A percentile compares a stretch with the other conserved stretches of the same genome.
These are phyloP conservation scores for Linum usitatissimum DNA, from an alignment of 345 rosid species.

Conservation along the genomic window DNA sequence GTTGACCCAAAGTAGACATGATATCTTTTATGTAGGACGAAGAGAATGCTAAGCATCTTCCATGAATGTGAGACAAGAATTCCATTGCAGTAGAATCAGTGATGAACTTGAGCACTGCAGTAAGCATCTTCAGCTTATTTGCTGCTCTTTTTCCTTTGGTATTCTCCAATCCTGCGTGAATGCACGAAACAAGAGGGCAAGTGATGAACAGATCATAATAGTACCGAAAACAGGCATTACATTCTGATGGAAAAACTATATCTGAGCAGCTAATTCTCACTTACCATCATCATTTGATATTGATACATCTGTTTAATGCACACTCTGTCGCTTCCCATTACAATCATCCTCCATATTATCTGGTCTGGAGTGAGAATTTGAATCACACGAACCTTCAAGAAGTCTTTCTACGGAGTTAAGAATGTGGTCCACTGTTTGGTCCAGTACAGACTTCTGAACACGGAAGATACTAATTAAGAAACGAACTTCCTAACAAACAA, in stretches of 20 bases:
- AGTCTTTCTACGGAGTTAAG: slow-evolving; percentile 51
- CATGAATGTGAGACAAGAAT: slow-evolving; percentile 28
- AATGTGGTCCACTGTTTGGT: slow-evolving; percentile 55
- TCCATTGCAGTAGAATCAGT: slow-evolving; percentile 52
- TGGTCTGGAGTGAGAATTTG: slow-evolving; percentile 17
- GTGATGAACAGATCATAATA: neutral
- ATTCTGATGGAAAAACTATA: neutral
- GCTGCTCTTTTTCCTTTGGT: slow-evolving; percentile 23
- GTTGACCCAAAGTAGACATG: slow-evolving; percentile 30
- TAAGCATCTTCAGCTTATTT: slow-evolving; percentile 47
- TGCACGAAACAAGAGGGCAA: neutral
- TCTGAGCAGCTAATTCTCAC: slow-evolving; percentile 10
- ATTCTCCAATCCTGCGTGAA: slow-evolving; percentile 29
- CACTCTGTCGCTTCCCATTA: slow-evolving; percentile 16
- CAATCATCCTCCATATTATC: slow-evolving; percentile 13
- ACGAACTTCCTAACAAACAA: neutral
- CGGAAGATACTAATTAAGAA: slow-evolving; percentile 3
- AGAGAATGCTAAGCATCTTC: slow-evolving; percentile 45
- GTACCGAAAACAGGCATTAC: slow-evolving; percentile 2
- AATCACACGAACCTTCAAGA: slow-evolving; percentile 22
- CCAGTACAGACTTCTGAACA: slow-evolving; percentile 29
- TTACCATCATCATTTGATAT: slow-evolving; percentile 32
- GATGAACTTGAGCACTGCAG: slow-evolving; percentile 57
- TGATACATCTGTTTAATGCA: slow-evolving; percentile 22
- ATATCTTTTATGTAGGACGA: slow-evolving; percentile 37